Evolutionary conservation across 2,329 filamentous ascomycete genomes (phyloP).

Genomic region (Lithohypha guttulata): DNA sequence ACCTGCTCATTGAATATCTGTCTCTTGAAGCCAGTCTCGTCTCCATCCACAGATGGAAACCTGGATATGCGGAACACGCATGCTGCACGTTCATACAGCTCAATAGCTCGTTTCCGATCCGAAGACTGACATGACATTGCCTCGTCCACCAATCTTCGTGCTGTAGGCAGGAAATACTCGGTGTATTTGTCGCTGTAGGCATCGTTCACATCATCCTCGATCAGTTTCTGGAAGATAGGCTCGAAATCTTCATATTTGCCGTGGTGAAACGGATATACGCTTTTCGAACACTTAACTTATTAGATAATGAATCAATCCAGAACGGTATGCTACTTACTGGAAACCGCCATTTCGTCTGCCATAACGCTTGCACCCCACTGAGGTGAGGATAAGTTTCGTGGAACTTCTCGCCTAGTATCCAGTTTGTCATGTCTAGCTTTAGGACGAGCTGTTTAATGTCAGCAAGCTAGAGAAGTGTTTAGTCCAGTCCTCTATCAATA

Average conservation of each 20-base stretch:
- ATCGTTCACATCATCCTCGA: slow-evolving; percentile 52
- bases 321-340: slow-evolving; percentile 30
- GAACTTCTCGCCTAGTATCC: slow-evolving; percentile 21
- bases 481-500: too few species aligned
- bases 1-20: slow-evolving; percentile 58
- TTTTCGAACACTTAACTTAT: slow-evolving; percentile 37
- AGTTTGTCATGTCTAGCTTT: slow-evolving; percentile 18
- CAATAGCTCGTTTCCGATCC: slow-evolving; percentile 43
- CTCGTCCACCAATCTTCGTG: slow-evolving; percentile 43
- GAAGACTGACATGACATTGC: slow-evolving; percentile 41
- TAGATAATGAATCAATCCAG: background rate
- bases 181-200: slow-evolving; percentile 57
- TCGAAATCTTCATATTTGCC: slow-evolving; percentile 57
- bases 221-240: slow-evolving; percentile 53
- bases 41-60: slow-evolving; percentile 41
- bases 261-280: slow-evolving; percentile 67
- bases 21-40: slow-evolving; percentile 39
- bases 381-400: slow-evolving; percentile 17
- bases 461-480: too few species aligned
- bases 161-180: slow-evolving; percentile 48
- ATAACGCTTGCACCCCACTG: slow-evolving; percentile 45
- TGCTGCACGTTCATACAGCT: slow-evolving; percentile 60
- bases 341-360: slow-evolving; percentile 67
- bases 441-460: too few species aligned
- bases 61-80: slow-evolving; percentile 60